These are phyloP conservation scores for Myrmaecium sp. DNA, from an alignment of 2,329 filamentous ascomycete species.

Conservation along the genomic window DNA sequence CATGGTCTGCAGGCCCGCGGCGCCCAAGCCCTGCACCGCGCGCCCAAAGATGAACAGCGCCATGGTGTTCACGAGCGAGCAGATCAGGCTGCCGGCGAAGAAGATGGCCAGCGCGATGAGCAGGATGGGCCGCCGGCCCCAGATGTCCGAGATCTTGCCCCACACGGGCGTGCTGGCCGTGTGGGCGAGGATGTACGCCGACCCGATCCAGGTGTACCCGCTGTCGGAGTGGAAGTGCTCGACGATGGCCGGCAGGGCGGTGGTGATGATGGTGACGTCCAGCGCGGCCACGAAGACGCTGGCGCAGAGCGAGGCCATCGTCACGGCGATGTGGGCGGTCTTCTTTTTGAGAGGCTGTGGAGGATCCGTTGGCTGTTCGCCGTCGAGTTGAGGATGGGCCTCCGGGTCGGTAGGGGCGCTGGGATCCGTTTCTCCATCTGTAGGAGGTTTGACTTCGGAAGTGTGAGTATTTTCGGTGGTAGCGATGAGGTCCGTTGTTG, in stretches of 20 bases:
- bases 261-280: conserved; percentile 43
- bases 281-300: conserved; percentile 26
- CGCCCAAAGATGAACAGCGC: conserved; percentile 36
- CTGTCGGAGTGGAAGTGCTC: conserved; percentile 45
- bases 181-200: conserved; percentile 53
- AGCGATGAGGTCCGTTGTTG: too few relatives aligned
- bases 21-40: conserved; percentile 36
- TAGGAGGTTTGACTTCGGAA: too few relatives aligned
- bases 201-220: conserved; percentile 66
- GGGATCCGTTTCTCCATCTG: too few relatives aligned
- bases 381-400: too few relatives aligned
- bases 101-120: conserved; percentile 32
- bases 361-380: too few relatives aligned
- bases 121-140: conserved; percentile 38
- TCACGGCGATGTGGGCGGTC: too few relatives aligned
- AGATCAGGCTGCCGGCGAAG: conserved; percentile 31
- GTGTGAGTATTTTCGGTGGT: too few relatives aligned
- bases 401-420: too few relatives aligned
- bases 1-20: conserved; percentile 35
- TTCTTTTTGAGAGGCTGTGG: too few relatives aligned
- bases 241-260: conserved; percentile 49
- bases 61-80: conserved; percentile 30
- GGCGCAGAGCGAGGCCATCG: too few relatives aligned
- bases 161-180: conserved; percentile 53
- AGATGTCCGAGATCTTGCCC: conserved; percentile 44